phyloP scores from a whole-genome alignment of 192 early-diverging fungal genomes.

The Coemansia sp. region DNA sequence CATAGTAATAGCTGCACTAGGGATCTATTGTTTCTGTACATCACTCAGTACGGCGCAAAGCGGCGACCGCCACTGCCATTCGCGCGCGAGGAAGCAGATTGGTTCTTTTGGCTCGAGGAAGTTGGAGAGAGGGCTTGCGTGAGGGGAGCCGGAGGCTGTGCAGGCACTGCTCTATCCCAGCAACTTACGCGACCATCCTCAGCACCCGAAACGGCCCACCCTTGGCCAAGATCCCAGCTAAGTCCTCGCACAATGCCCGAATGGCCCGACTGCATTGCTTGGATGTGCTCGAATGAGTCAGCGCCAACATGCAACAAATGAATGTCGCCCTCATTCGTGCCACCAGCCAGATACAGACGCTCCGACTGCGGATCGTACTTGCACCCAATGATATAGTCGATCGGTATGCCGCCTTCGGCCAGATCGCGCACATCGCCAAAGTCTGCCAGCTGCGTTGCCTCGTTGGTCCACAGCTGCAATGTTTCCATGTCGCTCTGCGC shows the following conservation, averaged over 20 bases:
- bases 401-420: conserved; percentile 43
- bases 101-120: conserved; percentile 4
- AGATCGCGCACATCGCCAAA: conserved; percentile 84
- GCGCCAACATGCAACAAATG: conserved; percentile 82
- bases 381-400: conserved; percentile 88
- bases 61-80: conserved; percentile 13
- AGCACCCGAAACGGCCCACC: conserved; percentile 71
- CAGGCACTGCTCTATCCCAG: conserved; percentile 57
- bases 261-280: conserved; percentile 79
- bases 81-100: not conserved
- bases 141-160: not conserved
- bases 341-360: conserved; percentile 79
- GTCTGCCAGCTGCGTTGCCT: conserved; percentile 57
- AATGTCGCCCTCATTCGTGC: conserved; percentile 76
- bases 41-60: conserved; percentile 27
- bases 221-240: conserved; percentile 67
- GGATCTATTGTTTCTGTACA: not conserved
- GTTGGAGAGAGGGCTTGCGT: not conserved
- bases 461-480: conserved; percentile 72
- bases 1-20: not conserved
- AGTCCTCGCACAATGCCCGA: conserved; percentile 83
- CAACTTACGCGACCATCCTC: conserved; percentile 77
- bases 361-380: conserved; percentile 68
- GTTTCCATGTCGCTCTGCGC: conserved; percentile 91
- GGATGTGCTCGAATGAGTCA: conserved; percentile 73